Evolutionary conservation across 2,329 filamentous ascomycete genomes (phyloP), one percentile per base, ranked within the genome.

Genomic region (Xylaria multiplex): DNA sequence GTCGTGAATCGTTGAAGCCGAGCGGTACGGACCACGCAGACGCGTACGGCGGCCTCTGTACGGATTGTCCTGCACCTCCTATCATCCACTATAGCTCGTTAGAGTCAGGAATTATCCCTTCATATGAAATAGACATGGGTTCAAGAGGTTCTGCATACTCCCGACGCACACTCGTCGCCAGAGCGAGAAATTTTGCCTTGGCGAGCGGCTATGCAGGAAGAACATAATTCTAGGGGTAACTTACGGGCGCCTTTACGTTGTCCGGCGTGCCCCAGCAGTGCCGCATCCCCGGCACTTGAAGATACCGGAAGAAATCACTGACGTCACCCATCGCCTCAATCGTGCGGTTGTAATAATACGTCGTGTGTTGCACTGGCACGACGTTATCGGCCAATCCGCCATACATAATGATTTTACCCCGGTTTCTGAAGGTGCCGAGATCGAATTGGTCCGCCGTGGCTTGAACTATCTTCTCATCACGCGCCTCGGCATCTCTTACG

Each of bases 291-390:
- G 81, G 80, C 46, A 84, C 78, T 6, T 76, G 75, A 72, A 84
- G 84, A 69, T 83, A 79, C 5, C 74, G 69, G 75, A 82, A 87
- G 72, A 83, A 81, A 19, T 82, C 79, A 4, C 81, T 82, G 42
- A 82, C 79, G 8, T 70, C 66, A n/a, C 74, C 74, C 67, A 75
- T 74, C 1, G 68, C 70, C 37, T 70, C 70, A 6, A 69, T 37
- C 1, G 73, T 76, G 19, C 67, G 59, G 46, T 76, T 65, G 57
- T 76, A 78, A 50, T 74, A 76, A 24, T 71, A 56, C 9, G 67
- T 73, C 6, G 74, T 74, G 45, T 73, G 72, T 35, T 71, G 68
- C 2, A 75, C 71, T 1, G 74, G 71, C 6, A 78, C 72, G 0
- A 70, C 65, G 14, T 66, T 72, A 49, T 79, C 77, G 6, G 71